Evolutionary conservation across 345 rosid species (phyloP), one percentile per base, ranked within the genome.

Genomic region (Salix viminalis): DNA sequence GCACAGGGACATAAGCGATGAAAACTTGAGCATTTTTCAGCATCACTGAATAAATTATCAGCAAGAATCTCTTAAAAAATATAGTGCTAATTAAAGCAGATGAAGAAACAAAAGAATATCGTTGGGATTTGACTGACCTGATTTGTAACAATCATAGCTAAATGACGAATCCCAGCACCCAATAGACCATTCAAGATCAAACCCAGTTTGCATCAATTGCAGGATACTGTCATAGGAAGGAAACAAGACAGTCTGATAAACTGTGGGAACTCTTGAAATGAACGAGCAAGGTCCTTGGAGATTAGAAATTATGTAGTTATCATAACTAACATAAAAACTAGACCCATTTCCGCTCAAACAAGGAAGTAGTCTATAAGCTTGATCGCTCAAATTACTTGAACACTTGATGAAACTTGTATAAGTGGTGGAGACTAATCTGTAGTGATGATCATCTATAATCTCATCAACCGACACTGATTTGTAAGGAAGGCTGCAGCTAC

Each of bases 171-270:
- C 54, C 76, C 84, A 72, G 72, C 89, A 86, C 76, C 73, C 86
- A 41, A 78, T 66, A 5, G 85, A 80, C 89, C 89, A 87, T 15
- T 62, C 67, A 60, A 87, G 83, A 54, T 87, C 87, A 76, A 84
- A 87, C 69, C 89, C 87, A 28, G 44, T 52, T 36, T 75, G 79
- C 81, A 83, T 73, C 76, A 81, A 44, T 75, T 32, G 30, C 76
- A 65, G 30, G 48, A 85, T 77, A 14, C 75, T 72, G 10, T 77
- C 80, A 50, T 82, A 87, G 32, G 82, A 76, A 68, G 74, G 78
- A 69, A 76, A 16, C 81, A 76, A 3, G 52, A 62, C 81, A 24
- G 37, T 21, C 72, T 74, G 76, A 41, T 44, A 76, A 61, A 69
- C 68, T 13, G 79, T 72, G 2, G 85, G 85, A 24, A 85, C 84